A percentile compares a stretch with the other conserved stretches of the same genome.
Conservation (phyloP, 1,284 basidiomycete species). For the Erythrobasidium hasegawianum region DNA sequence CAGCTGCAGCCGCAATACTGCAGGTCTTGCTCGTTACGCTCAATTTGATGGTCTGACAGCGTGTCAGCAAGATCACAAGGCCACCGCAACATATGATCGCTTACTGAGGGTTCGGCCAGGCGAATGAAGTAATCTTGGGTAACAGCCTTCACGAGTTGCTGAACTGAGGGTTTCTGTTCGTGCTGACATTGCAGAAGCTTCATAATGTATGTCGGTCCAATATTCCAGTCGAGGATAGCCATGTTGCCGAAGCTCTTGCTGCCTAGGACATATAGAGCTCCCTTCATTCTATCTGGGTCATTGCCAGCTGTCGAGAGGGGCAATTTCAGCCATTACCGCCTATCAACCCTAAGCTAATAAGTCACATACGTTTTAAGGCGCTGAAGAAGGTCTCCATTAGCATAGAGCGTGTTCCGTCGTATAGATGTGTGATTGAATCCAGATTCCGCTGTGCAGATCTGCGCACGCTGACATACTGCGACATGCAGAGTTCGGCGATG, state of each 20-base stretch:
- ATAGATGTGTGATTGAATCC: constrained; percentile 69
- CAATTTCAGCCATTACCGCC: no score
- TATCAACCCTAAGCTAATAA: no score
- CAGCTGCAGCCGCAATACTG: not conserved
- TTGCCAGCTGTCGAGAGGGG: constrained; percentile 60
- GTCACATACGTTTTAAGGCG: constrained; percentile 59
- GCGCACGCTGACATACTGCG: constrained; percentile 70
- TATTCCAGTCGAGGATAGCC: constrained; percentile 60
- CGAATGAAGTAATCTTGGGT: constrained; percentile 59
- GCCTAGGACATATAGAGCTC: constrained; percentile 81
- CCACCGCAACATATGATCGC: not conserved
- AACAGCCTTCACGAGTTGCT: constrained; percentile 73
- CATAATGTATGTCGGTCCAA: constrained; percentile 63
- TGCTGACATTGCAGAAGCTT: constrained; percentile 79
- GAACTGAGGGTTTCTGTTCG: constrained; percentile 92
- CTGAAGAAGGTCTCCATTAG: constrained; percentile 52
- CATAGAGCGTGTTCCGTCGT: constrained; percentile 71
- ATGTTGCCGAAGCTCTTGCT: constrained; percentile 61
- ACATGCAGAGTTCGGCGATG: constrained; percentile 77
- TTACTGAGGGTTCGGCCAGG: constrained; percentile 47
- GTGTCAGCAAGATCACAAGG: not conserved
- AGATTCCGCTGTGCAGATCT: constrained; percentile 71
- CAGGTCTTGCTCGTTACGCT: constrained; percentile 8
- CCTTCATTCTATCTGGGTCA: constrained; percentile 92
- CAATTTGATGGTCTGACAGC: constrained; percentile 29